Conservation (phyloP, 805 yeast genomes). For the Saccharomycopsis fibuligera region DNA sequence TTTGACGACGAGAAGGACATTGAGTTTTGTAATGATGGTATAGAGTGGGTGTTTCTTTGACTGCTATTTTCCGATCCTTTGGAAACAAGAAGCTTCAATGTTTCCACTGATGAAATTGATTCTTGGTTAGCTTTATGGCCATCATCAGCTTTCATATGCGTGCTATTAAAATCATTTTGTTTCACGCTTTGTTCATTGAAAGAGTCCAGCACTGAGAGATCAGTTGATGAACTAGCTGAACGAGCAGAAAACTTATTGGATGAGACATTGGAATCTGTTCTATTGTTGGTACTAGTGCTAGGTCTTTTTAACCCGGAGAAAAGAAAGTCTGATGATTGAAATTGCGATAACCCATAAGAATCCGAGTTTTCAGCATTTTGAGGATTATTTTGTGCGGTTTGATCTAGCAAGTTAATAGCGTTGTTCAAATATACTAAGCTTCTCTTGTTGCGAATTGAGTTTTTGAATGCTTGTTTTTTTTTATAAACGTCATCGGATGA, state of each 20-base stretch:
- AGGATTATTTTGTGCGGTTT: neutral
- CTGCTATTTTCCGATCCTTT: neutral
- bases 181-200: too few species aligned
- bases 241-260: neutral
- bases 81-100: neutral
- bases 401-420: constrained; percentile 7
- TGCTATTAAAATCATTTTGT: too few species aligned
- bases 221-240: constrained; percentile 13
- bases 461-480: constrained; percentile 1
- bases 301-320: neutral
- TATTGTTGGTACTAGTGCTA: constrained; percentile 15
- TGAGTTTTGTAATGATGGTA: too few species aligned
- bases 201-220: constrained; percentile 5
- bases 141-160: neutral
- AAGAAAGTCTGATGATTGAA: neutral
- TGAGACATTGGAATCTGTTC: constrained; percentile 8
- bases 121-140: neutral
- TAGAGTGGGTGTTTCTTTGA: too few species aligned
- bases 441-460: constrained; percentile 5
- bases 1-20: too few species aligned
- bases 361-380: neutral
- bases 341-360: neutral
- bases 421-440: constrained; percentile 15
- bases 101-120: neutral
- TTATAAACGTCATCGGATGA: neutral